A percentile compares a stretch with the other conserved stretches of the same genome.
Conservation (phyloP, 2,329 filamentous ascomycete species). For the Fusarium poae region DNA sequence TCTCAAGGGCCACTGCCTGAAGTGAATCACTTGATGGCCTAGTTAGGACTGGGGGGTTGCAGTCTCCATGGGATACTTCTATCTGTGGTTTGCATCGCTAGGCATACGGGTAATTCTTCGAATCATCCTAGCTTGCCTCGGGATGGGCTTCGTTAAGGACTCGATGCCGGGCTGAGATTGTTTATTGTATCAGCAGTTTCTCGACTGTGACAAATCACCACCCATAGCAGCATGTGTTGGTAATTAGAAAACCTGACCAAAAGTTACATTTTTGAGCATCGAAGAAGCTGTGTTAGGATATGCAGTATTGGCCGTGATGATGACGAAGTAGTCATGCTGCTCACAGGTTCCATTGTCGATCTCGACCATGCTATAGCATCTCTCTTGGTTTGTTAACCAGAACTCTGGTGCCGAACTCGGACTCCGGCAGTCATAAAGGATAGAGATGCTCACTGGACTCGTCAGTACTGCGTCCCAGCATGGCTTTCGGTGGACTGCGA, state of each 20-base stretch:
- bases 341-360: background rate
- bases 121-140: background rate
- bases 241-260: background rate
- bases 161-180: background rate
- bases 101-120: background rate
- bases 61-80: constrained; percentile 35
- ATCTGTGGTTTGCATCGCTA: constrained; percentile 4
- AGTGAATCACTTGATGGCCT: constrained; percentile 24
- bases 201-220: background rate
- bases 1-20: constrained; percentile 9
- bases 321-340: background rate
- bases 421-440: background rate
- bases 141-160: background rate
- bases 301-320: background rate
- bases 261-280: background rate
- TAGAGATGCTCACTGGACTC: background rate
- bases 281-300: background rate
- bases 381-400: background rate
- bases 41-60: background rate
- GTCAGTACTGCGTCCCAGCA: background rate
- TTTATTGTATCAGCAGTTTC: background rate
- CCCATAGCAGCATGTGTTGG: background rate
- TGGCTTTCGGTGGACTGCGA: background rate
- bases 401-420: background rate
- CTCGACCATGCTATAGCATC: constrained; percentile 1